Base-by-base conservation (phyloP, 73 alveolate genomes). In the Blepharisma japonicum region DNA sequence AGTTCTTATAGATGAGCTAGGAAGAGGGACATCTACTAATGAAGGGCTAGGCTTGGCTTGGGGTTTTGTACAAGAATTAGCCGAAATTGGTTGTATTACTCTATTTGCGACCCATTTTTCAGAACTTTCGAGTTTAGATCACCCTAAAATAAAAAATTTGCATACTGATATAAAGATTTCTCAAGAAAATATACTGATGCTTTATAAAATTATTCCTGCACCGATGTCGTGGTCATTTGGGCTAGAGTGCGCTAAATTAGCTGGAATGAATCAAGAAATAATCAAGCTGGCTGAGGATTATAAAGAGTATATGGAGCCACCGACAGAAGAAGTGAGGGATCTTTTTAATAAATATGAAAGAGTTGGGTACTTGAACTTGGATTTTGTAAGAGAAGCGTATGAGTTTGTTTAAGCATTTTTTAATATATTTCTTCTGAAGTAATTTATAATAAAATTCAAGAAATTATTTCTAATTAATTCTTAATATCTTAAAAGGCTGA, bases 71-170 rank as follows among this genome's bases (percentile, higher is more conserved):
- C 94, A 92, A 55, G 83, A 93, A 78, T 86, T 96, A 8, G 93
- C 97, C 7, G 87, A 89, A 68, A 90, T 91, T 55, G 84, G 94
- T 11, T 86, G 98, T 54, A 94, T 86, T 89, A 91, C 98, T 55
- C 83, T 96, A 45, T 96, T 96, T 77, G 99, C 99, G 5, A 96
- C 99, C 21, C 99, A 96, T 84, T 96, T 96, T 84, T 96, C 91
- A 86, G 98, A 96, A 76, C 83, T 96, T 91, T 94, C 93, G 93
- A 97, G 87, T 80, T 78, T 88, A 51, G 88, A 92, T 55, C 86
- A 87, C 27, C 80, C 84, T 4, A 93, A 91, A 68, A 93, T 92
- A 4, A 90, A 87, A 82, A 92, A 91, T 86, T 88, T 82, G 77
- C 89, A 92, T 85, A 97, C 96, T n/a, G 90, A 94, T 71, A 74